A percentile compares a stretch with the other conserved stretches of the same genome.
Conservation (phyloP, 164 flowering plant genomes). For the Buxus sempervirens region DNA sequence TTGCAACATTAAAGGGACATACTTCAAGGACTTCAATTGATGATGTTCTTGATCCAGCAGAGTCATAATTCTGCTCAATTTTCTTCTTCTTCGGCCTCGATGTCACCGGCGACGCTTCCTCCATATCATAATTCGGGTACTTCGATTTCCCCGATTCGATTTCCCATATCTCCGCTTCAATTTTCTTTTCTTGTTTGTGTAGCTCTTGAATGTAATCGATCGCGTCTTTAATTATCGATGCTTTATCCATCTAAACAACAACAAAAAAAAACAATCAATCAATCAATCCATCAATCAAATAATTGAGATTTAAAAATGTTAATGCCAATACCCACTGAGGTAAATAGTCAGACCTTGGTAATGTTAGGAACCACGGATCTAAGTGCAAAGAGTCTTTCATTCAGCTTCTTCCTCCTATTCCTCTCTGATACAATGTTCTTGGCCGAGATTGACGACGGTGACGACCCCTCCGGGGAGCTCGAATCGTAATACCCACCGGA, state of each 20-base stretch:
- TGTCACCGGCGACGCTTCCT: not conserved
- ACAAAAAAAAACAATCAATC: too few relatives aligned
- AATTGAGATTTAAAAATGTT: not conserved
- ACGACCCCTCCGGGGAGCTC: constrained; percentile 80
- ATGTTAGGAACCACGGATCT: constrained; percentile 87
- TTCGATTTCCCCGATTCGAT: constrained; percentile 40
- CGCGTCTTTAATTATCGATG: constrained; percentile 80
- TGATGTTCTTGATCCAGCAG: constrained; percentile 21
- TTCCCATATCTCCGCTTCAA: constrained; percentile 51
- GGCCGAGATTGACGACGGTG: constrained; percentile 39
- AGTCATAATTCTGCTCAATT: constrained; percentile 24
- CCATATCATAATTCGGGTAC: not conserved
- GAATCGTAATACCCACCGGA: constrained; percentile 62
- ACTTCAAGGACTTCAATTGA: constrained; percentile 65
- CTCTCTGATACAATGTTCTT: constrained; percentile 85
- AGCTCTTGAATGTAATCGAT: constrained; percentile 68
- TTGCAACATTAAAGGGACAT: constrained; percentile 5
- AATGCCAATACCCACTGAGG: not conserved
- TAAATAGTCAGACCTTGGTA: constrained; percentile 50
- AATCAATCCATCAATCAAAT: not conserved
- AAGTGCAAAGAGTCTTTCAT: constrained; percentile 77
- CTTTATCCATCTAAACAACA: constrained; percentile 84
- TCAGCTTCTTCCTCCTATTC: constrained; percentile 78
- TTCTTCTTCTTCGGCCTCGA: constrained; percentile 42
- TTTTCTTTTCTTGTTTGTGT: constrained; percentile 56